Conservation (phyloP, 73 alveolate genomes). For the Paramecium sonneborni region DNA sequence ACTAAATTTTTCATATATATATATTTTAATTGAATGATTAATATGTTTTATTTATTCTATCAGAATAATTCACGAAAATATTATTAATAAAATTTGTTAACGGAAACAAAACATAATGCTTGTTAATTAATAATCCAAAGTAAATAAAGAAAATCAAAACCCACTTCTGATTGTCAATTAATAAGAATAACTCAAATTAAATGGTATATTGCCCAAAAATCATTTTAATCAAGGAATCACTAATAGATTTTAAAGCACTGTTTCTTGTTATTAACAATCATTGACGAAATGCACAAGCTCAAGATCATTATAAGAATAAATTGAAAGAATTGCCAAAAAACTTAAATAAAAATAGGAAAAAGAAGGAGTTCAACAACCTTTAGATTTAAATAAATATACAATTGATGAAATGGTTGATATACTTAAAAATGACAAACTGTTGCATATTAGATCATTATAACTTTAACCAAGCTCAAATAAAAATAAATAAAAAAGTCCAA, state of each 20-base stretch:
- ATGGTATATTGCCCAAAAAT: background rate
- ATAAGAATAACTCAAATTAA: background rate
- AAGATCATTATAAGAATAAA: background rate
- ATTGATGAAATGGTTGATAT: background rate
- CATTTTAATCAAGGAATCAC: background rate
- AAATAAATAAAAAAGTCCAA: background rate
- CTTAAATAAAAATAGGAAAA: background rate
- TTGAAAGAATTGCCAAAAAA: background rate
- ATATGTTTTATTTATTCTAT: background rate
- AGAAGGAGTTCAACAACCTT: background rate
- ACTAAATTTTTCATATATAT: background rate
- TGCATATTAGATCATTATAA: background rate
- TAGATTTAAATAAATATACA: background rate
- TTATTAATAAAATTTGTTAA: background rate
- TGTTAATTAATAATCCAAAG: background rate
- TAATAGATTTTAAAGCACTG: background rate
- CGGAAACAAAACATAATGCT: background rate
- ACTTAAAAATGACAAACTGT: background rate
- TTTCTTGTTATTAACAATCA: background rate
- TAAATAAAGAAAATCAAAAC: background rate
- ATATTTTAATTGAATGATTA: background rate
- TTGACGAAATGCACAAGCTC: background rate
- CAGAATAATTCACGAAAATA: background rate
- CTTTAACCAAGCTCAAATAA: background rate
- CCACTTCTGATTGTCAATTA: background rate